phyloP scores from a whole-genome alignment of 2,329 filamentous ascomycete genomes.

The Pseudogymnoascus sp. region DNA sequence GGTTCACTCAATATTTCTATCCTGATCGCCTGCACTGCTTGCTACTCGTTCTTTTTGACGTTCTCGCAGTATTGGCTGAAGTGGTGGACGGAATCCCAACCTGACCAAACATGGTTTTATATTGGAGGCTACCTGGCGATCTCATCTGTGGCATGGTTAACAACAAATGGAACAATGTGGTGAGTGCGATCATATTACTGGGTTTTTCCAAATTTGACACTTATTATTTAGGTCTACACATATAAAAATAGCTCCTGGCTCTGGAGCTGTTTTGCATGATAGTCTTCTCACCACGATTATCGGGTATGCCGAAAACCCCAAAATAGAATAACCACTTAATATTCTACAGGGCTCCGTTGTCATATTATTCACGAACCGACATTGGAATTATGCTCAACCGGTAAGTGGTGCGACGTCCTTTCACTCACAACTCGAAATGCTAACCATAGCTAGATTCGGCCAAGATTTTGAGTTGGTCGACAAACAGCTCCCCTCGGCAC shows the following conservation, averaged over 20 bases:
- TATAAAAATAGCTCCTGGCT: slow-evolving; percentile 32
- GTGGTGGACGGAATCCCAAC: slow-evolving; percentile 16
- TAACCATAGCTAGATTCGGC: slow-evolving; percentile 15
- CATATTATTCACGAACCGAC: slow-evolving; percentile 36
- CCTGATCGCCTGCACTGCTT: neutral
- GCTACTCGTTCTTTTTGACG: slow-evolving; percentile 10
- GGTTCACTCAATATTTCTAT: neutral
- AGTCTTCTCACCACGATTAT: slow-evolving; percentile 29
- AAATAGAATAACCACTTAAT: neutral
- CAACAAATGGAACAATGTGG: slow-evolving; percentile 33
- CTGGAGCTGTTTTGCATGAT: slow-evolving; percentile 30
- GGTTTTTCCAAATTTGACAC: neutral
- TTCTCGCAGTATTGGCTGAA: slow-evolving; percentile 13
- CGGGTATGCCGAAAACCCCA: slow-evolving; percentile 19
- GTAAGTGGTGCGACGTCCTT: slow-evolving; percentile 18
- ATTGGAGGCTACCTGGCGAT: slow-evolving; percentile 32
- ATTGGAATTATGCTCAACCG: slow-evolving; percentile 37
- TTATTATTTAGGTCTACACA: slow-evolving; percentile 26
- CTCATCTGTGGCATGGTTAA: slow-evolving; percentile 31
- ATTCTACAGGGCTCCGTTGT: slow-evolving; percentile 32
- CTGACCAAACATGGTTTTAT: slow-evolving; percentile 27
- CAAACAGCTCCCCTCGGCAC: slow-evolving; percentile 21
- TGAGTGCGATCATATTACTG: slow-evolving; percentile 20
- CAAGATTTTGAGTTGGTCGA: slow-evolving; percentile 19
- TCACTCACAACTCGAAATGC: neutral